Evolutionary conservation across 352 stramenopile genomes (phyloP).

Genomic region (Phytophthora quininea): DNA sequence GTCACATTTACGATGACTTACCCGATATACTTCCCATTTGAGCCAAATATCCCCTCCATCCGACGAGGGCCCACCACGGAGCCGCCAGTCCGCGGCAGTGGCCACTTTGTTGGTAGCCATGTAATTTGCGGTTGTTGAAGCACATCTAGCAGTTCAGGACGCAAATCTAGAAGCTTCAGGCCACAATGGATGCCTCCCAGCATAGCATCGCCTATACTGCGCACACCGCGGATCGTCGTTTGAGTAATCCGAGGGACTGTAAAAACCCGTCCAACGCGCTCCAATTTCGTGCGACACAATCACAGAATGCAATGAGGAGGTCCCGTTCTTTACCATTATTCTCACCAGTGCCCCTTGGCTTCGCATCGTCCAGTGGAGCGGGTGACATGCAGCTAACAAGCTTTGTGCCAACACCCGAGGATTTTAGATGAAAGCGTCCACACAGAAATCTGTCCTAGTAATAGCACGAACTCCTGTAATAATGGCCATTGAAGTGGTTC

Average conservation of each 20-base stretch:
- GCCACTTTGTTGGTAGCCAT: too few relatives aligned
- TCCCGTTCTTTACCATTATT: slow-evolving; percentile 20
- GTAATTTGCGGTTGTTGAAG: slow-evolving; percentile 22
- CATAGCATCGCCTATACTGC: slow-evolving; percentile 24
- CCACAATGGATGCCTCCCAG: slow-evolving; percentile 24
- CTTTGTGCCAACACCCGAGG: slow-evolving; percentile 26
- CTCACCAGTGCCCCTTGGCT: slow-evolving; percentile 9
- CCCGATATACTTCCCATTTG: too few relatives aligned
- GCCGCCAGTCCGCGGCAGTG: too few relatives aligned
- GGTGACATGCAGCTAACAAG: slow-evolving; percentile 24
- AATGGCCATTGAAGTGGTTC: slow-evolving; percentile 3
- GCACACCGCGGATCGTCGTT: slow-evolving; percentile 17
- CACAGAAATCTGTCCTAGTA: slow-evolving; percentile 36
- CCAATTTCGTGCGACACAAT: slow-evolving; percentile 22
- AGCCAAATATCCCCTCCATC: too few relatives aligned
- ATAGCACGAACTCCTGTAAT: slow-evolving; percentile 35
- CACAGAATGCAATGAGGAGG: slow-evolving; percentile 16
- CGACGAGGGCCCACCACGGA: too few relatives aligned
- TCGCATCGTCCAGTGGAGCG: slow-evolving; percentile 24
- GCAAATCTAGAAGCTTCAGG: slow-evolving; percentile 13
- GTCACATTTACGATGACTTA: too few relatives aligned
- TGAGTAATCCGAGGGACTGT: slow-evolving; percentile 13
- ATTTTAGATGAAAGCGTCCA: slow-evolving; percentile 34
- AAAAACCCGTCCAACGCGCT: slow-evolving; percentile 18
- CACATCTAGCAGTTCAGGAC: slow-evolving; percentile 16